A percentile compares a stretch with the other conserved stretches of the same genome.
Evolutionary conservation across 139 green algal genomes (phyloP).

Genomic region (Trebouxia sp.): DNA sequence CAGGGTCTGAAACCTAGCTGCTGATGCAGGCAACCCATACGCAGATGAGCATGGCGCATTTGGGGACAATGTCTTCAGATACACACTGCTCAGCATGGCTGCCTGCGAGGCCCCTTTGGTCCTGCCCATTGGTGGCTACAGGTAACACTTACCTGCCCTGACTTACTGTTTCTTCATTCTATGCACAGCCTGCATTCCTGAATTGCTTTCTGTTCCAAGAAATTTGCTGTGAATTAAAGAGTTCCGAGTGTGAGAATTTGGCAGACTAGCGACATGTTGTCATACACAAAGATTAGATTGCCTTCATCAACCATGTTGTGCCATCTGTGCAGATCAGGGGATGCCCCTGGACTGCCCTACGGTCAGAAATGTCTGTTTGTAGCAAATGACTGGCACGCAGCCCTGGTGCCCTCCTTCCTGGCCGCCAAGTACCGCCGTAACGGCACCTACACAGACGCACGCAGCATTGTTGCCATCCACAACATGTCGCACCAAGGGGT

Average conservation of each 20-base stretch:
- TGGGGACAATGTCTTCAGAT: slow-evolving; percentile 82
- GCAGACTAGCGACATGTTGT: background rate
- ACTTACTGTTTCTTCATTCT: background rate
- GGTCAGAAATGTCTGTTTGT: slow-evolving; percentile 83
- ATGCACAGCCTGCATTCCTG: too few species aligned
- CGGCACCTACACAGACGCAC: slow-evolving; percentile 43
- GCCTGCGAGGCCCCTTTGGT: slow-evolving; percentile 78
- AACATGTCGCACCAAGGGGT: slow-evolving; percentile 79
- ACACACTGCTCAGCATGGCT: slow-evolving; percentile 74
- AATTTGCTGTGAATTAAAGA: background rate
- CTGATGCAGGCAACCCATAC: slow-evolving; percentile 55
- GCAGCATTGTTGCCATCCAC: slow-evolving; percentile 65
- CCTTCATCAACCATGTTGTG: background rate
- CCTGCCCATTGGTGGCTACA: slow-evolving; percentile 49
- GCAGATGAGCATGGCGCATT: slow-evolving; percentile 59
- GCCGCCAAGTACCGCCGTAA: slow-evolving; percentile 36
- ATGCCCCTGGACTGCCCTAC: slow-evolving; percentile 51
- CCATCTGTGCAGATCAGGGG: slow-evolving; percentile 15
- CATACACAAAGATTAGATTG: background rate
- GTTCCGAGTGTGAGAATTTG: background rate
- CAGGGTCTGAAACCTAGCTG: too few species aligned
- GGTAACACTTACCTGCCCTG: background rate
- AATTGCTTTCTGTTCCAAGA: background rate
- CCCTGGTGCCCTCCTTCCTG: slow-evolving; percentile 73
- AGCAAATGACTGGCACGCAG: slow-evolving; percentile 91